Conservation (phyloP, 805 yeast species). For the Candida ortonii region DNA sequence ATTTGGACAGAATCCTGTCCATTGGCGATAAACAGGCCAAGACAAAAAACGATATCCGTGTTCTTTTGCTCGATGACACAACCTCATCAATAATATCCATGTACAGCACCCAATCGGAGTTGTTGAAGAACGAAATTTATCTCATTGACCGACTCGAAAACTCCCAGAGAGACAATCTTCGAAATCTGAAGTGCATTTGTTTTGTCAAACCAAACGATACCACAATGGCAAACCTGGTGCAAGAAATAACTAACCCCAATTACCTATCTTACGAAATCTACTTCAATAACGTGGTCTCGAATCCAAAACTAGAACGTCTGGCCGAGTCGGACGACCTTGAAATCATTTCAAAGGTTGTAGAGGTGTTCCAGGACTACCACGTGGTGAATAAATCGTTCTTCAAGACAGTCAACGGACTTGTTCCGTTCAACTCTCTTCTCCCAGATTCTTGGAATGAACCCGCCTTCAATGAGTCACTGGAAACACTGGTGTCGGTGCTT, state of each 20-base stretch:
- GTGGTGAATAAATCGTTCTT: constrained; percentile 68
- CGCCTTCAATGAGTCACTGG: constrained; percentile 39
- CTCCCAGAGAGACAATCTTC: constrained; percentile 57
- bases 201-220: constrained; percentile 72
- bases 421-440: constrained; percentile 21
- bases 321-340: constrained; percentile 92
- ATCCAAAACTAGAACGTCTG: constrained; percentile 74
- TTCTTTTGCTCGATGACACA: constrained; percentile 70
- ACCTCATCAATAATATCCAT: constrained; percentile 87
- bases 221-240: constrained; percentile 55
- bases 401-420: constrained; percentile 31
- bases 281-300: constrained; percentile 73
- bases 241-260: constrained; percentile 75
- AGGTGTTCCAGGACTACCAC: constrained; percentile 79
- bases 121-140: constrained; percentile 80
- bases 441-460: constrained; percentile 45
- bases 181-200: constrained; percentile 78
- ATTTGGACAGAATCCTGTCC: constrained; percentile 38
- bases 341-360: constrained; percentile 70
- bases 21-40: constrained; percentile 17
- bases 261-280: constrained; percentile 74
- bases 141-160: constrained; percentile 72
- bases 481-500: constrained; percentile 52
- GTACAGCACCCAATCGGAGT: constrained; percentile 81
- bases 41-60: constrained; percentile 36